Percentiles rank a stretch among this genome's conserved stretches.
Evolutionary conservation across 1,284 basidiomycete genomes (phyloP).

Genomic region (Nidula niveotomentosa): DNA sequence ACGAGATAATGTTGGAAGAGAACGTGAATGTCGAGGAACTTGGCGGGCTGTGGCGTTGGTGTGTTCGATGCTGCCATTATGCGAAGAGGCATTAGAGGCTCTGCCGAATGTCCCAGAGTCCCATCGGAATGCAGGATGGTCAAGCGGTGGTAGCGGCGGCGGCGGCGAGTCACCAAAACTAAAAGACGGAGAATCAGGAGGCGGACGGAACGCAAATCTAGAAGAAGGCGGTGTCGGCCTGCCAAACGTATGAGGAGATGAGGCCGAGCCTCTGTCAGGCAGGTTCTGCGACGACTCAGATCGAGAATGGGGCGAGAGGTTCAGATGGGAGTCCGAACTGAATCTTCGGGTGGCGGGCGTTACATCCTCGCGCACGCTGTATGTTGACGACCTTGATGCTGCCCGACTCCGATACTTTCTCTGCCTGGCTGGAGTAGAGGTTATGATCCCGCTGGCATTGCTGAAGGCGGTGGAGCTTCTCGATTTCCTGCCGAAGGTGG

Average conservation of each 20-base stretch:
- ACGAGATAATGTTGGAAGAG: conserved; percentile 21
- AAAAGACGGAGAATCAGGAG: conserved; percentile 17
- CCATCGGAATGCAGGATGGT: conserved; percentile 44
- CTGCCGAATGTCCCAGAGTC: not conserved
- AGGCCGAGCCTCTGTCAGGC: conserved; percentile 12
- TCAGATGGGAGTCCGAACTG: conserved; percentile 9
- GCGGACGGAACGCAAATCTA: conserved; percentile 17
- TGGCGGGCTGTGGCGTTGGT: not conserved
- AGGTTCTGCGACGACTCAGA: conserved; percentile 11
- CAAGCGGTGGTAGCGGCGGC: conserved; percentile 51
- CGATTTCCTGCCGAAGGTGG: too few relatives aligned
- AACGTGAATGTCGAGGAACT: conserved; percentile 20
- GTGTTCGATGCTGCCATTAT: not conserved
- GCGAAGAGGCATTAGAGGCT: not conserved
- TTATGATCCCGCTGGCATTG: too few relatives aligned
- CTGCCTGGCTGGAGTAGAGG: too few relatives aligned
- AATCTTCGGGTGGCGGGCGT: not conserved
- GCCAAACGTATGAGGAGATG: conserved; percentile 34
- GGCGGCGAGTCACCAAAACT: conserved; percentile 21
- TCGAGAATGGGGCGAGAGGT: conserved; percentile 17
- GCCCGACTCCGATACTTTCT: not conserved
- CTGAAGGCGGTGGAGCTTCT: too few relatives aligned
- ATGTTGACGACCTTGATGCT: not conserved
- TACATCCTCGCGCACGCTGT: not conserved
- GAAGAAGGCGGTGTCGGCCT: conserved; percentile 23